Evolutionary conservation across 257 asterid species (phyloP), one percentile per base, ranked within the genome.

Genomic region (Henckelia pumila): DNA sequence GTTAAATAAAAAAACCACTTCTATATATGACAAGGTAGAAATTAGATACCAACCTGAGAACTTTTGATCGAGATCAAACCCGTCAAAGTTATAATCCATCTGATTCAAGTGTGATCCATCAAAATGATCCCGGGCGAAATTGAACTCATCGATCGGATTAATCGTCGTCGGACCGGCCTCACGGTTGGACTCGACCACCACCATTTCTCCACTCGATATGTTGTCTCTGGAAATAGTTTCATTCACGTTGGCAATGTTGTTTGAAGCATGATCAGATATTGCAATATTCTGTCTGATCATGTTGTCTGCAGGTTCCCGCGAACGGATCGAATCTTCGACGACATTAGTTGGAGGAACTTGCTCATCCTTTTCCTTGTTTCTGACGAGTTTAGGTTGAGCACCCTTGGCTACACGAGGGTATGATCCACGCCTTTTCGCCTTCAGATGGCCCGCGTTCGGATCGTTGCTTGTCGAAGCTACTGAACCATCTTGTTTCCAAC

Each of bases 401-500:
- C 71, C 72, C 50, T 40, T 56, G 19, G 29, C 33, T 3, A 37
- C 20, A 50, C 26, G 65, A 3, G 77, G 77, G 56, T 57, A 33
- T 24, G 30, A 8, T 32, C 81, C 77, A 20, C 66, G 63, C 61
- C 40, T 68, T 28, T 63, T 68, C 1, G 69, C 10, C 28, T 6
- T 47, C 22, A 65, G 30, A 67, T 30, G 61, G 19, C 16, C 30
- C 30, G 30, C 29, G 21, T 17, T 28, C 23, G 74, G 30, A 14
- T 6, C 21, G 20, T 17, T 6, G 55, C 55, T 16, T 6, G 47
- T 58, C n/a, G 72, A 37, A 2, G 47, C 21, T 65, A 24, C 64
- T 5, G 40, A 7, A 44, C 71, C 62, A 16, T 67, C 24, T n/a
- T 56, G 64, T 25, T 61, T 67, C 74, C 68, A 72, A 20, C 81